Percentiles rank a stretch among this genome's conserved stretches.
Conservation (phyloP, 1,284 basidiomycete genomes). For the Marasmius oreades region DNA sequence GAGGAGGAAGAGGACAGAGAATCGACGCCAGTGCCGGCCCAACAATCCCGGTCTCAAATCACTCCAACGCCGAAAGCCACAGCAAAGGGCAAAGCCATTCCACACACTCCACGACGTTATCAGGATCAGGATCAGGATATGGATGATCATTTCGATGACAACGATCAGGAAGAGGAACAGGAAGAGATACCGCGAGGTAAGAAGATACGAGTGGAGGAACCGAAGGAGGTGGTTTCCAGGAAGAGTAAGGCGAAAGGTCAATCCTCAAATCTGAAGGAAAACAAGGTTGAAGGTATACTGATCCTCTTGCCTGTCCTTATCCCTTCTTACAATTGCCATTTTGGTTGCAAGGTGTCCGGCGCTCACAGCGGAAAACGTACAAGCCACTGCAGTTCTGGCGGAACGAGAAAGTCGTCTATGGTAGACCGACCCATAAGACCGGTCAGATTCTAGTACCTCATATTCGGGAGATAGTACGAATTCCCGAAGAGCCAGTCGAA, state of each 20-base stretch:
- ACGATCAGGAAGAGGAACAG: conserved; percentile 21
- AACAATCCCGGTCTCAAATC: conserved; percentile 1
- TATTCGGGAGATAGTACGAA: conserved; percentile 78
- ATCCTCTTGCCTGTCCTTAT: background rate
- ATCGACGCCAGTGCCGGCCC: conserved; percentile 19
- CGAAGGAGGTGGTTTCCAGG: conserved; percentile 31
- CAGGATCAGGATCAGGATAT: conserved; percentile 34
- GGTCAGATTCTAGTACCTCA: conserved; percentile 66
- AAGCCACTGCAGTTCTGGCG: conserved; percentile 91
- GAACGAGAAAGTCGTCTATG: conserved; percentile 86
- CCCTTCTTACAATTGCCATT: conserved; percentile 15
- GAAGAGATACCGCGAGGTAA: conserved; percentile 20
- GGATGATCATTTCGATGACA: conserved; percentile 50
- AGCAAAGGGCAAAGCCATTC: background rate
- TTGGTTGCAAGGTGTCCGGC: conserved; percentile 59
- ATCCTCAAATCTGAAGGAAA: conserved; percentile 34
- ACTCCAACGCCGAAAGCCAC: background rate
- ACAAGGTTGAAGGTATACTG: conserved; percentile 28
- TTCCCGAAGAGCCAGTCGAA: conserved; percentile 62
- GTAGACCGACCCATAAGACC: conserved; percentile 40
- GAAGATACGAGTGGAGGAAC: conserved; percentile 8
- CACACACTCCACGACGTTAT: background rate
- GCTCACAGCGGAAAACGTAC: conserved; percentile 70
- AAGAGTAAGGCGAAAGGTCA: conserved; percentile 21
- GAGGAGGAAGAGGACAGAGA: conserved; percentile 28